Conservation (phyloP, 176 grass and related monocot genomes). For the Chloris gayana region DNA sequence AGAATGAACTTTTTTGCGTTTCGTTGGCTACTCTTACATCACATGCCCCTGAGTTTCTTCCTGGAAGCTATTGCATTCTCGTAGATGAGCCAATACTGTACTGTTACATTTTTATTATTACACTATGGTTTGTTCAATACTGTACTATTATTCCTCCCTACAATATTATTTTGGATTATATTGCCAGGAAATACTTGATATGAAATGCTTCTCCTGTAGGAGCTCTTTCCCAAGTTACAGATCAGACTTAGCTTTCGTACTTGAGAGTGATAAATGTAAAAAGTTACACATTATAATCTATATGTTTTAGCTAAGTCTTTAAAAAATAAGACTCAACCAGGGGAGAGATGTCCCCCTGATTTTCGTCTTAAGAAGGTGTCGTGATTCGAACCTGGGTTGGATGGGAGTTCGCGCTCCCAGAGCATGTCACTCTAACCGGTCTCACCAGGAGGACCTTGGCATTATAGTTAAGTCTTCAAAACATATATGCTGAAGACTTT, state of each 20-base stretch:
- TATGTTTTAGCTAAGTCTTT: no score
- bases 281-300: background rate
- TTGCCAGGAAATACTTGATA: constrained; percentile 6
- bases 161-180: background rate
- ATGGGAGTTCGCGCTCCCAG: no score
- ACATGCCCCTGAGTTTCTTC: background rate
- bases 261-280: constrained; percentile 20
- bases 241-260: background rate
- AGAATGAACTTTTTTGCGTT: constrained; percentile 7
- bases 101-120: background rate
- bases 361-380: no score
- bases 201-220: background rate
- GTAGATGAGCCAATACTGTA: background rate
- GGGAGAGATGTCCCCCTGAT: no score
- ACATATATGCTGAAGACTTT: constrained; percentile 12
- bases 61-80: background rate
- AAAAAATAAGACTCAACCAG: no score
- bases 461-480: background rate
- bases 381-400: no score
- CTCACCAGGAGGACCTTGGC: no score
- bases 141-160: constrained; percentile 3
- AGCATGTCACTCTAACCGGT: no score
- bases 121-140: background rate
- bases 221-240: background rate
- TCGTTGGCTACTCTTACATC: background rate